Evolutionary conservation across 2,329 filamentous ascomycete species (phyloP), one percentile per base, ranked within the genome.

Genomic region (Pseudogymnoascus sp.): DNA sequence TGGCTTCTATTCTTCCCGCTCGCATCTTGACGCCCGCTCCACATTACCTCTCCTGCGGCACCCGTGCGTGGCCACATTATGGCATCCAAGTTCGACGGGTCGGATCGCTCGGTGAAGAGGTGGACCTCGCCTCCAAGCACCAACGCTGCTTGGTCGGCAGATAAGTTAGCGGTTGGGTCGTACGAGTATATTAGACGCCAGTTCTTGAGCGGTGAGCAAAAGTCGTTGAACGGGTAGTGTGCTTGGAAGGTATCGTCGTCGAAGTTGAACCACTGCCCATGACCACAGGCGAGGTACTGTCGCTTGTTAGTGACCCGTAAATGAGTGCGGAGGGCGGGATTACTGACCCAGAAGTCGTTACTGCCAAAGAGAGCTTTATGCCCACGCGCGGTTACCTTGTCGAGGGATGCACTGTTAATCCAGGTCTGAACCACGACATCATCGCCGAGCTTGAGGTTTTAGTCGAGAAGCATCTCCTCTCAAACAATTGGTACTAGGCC

Each of bases 151-250:
- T 85, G 75, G 26, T 86, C 80, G 8, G 75, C 76, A 0, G 87
- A 82, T 4, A 96, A 79, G 54, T 83, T 84, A 2, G 77, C 80
- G 3, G 86, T 77, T 0, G 91, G 91, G 72, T 96, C 87, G 74
- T 93, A 89, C 18, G 85, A 83, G 79, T 96, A 96, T 64, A 93
- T 82, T 29, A 90, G 79, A 5, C 86, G 83, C 92, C 92, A 96
- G 77, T 84, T 90, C 78, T 96, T 91, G 71, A 81, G 80, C 1
- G 92, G 92, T 0, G 79, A 78, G 77, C 91, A 96, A 82, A 92
- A 96, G 77, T 96, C 91, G 64, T 79, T 76, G 78, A 89, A 96
- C 0, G 90, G 90, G 73, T 82, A 91, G 75, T 77, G 83, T 1
- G 70, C 67, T 16, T 78, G 68, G 67, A 81, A 82, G 14, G 80